A percentile compares a stretch with the other conserved stretches of the same genome.
phyloP scores from a whole-genome alignment of 108 stramenopile genomes.

The Epithemia pelagica region DNA sequence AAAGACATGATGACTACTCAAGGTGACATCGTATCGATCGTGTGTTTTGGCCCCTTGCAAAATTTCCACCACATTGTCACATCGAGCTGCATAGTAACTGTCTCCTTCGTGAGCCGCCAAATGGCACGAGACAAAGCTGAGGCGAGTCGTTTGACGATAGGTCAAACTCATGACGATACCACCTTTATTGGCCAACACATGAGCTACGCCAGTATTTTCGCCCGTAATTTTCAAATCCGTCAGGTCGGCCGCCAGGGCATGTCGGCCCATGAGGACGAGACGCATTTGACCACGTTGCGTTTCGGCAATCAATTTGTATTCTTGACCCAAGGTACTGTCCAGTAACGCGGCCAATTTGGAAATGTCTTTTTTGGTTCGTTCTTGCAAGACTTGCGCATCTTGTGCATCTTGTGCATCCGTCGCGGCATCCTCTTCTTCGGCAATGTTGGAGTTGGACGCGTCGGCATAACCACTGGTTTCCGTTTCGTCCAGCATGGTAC shows the following conservation, averaged over 20 bases:
- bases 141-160: conserved; percentile 27
- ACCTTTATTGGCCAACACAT: conserved; percentile 51
- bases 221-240: not conserved
- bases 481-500: not conserved
- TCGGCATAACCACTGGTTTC: no score
- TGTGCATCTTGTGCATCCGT: not conserved
- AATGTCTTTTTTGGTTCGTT: not conserved
- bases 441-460: no score
- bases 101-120: conserved; percentile 59
- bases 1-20: conserved; percentile 56
- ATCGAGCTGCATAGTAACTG: conserved; percentile 31
- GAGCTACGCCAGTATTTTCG: conserved; percentile 37
- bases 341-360: not conserved
- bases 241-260: conserved; percentile 4
- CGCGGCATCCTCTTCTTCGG: conserved; percentile 1
- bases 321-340: not conserved
- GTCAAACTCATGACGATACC: conserved; percentile 50
- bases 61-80: conserved; percentile 36
- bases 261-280: conserved; percentile 1
- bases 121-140: conserved; percentile 48
- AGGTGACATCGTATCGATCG: conserved; percentile 25
- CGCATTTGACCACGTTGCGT: conserved; percentile 38
- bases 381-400: not conserved
- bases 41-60: conserved; percentile 29
- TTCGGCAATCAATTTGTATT: not conserved